A percentile compares a stretch with the other conserved stretches of the same genome.
These are phyloP conservation scores for Strobilomyces dryophilus DNA, from an alignment of 768 basidiomycete species.

Conservation along the genomic window DNA sequence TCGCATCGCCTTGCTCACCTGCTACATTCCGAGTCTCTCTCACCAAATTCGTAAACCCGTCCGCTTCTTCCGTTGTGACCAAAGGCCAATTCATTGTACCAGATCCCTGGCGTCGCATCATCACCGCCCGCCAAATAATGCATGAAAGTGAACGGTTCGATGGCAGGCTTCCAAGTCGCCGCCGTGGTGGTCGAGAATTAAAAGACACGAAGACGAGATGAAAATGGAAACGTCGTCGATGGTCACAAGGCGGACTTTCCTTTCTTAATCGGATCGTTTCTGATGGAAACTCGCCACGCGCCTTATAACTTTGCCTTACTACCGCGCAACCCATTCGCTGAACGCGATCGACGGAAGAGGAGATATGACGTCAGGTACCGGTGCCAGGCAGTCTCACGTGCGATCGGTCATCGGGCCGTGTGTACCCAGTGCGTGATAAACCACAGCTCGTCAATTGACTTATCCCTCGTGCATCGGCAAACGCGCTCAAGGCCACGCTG, in stretches of 20 bases:
- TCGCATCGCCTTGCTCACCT: constrained; percentile 33
- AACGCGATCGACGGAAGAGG: constrained; percentile 31
- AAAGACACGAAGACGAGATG: background rate
- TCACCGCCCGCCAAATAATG: constrained; percentile 19
- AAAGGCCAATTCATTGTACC: background rate
- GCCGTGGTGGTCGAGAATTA: background rate
- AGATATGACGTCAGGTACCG: constrained; percentile 6
- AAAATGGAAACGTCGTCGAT: constrained; percentile 3
- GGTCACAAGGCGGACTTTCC: constrained; percentile 33
- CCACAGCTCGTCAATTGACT: constrained; percentile 1
- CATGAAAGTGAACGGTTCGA: constrained; percentile 31
- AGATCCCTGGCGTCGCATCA: background rate
- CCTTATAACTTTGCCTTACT: constrained; percentile 23
- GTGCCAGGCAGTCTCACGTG: constrained; percentile 11
- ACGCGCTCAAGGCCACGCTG: constrained; percentile 24
- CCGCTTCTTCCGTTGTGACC: background rate
- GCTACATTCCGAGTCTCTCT: constrained; percentile 19
- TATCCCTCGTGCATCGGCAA: constrained; percentile 31
- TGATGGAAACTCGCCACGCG: constrained; percentile 27
- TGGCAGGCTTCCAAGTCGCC: constrained; percentile 24
- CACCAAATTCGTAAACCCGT: constrained; percentile 13
- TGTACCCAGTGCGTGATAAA: constrained; percentile 21
- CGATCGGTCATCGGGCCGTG: constrained; percentile 23
- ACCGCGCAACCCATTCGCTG: constrained; percentile 25
- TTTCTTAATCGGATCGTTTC: constrained; percentile 26